Conservation (phyloP, 2,329 filamentous ascomycete genomes). For the Ascochyta pisi region DNA sequence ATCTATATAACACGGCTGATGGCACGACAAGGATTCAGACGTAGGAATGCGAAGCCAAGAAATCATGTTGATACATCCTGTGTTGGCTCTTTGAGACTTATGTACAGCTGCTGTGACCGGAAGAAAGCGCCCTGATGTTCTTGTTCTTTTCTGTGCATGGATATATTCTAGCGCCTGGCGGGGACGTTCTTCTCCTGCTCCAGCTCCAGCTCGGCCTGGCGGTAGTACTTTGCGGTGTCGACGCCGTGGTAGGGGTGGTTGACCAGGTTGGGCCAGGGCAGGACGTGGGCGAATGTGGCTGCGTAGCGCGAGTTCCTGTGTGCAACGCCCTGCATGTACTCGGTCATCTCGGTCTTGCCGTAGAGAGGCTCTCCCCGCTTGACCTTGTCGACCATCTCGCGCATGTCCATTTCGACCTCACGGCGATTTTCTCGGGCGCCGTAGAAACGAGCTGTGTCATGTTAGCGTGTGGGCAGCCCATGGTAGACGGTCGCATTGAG, state of each 20-base stretch:
- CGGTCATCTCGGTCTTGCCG: conserved; percentile 76
- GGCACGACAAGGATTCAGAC: no score
- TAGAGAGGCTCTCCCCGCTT: conserved; percentile 92
- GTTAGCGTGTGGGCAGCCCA: conserved; percentile 7
- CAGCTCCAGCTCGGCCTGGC: conserved; percentile 90
- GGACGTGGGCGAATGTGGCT: conserved; percentile 78
- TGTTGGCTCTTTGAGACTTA: conserved; percentile 29
- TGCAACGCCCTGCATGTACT: conserved; percentile 93
- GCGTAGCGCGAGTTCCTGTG: conserved; percentile 92
- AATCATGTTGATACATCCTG: conserved; percentile 43
- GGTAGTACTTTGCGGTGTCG: conserved; percentile 98
- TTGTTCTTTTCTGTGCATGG: conserved; percentile 14
- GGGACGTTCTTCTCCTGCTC: conserved; percentile 69
- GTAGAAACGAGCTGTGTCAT: conserved; percentile 82
- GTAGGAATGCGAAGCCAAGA: not conserved
- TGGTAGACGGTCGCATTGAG: not conserved
- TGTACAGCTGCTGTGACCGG: conserved; percentile 35
- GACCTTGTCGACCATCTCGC: conserved; percentile 96
- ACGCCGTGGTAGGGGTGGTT: conserved; percentile 90
- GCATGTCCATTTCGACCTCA: conserved; percentile 95
- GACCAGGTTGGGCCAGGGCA: conserved; percentile 98
- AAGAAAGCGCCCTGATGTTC: conserved; percentile 25
- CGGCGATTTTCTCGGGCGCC: conserved; percentile 90
- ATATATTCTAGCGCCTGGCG: conserved; percentile 13
- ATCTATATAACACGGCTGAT: no score